These are phyloP conservation scores for Verticillium albo-atrum DNA, from an alignment of 2,329 filamentous ascomycete species.

Conservation along the genomic window DNA sequence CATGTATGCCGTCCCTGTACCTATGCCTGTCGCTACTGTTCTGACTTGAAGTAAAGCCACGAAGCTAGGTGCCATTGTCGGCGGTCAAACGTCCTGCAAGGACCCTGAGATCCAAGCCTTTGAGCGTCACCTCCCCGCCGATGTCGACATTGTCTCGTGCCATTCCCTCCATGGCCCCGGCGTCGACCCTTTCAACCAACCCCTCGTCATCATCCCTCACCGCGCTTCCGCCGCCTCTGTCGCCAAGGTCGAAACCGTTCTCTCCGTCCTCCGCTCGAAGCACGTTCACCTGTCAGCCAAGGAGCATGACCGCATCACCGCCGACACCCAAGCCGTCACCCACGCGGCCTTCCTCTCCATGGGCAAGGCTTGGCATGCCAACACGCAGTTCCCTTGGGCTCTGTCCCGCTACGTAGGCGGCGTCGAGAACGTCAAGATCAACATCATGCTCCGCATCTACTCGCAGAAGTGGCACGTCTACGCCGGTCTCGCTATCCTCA, in stretches of 20 bases:
- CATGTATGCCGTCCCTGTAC: conserved; percentile 57
- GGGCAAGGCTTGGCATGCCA: conserved; percentile 96
- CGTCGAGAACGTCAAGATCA: conserved; percentile 99
- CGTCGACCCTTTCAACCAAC: conserved; percentile 84
- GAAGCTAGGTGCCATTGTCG: conserved; percentile 91
- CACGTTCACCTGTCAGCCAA: conserved; percentile 82
- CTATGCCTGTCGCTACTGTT: conserved; percentile 7
- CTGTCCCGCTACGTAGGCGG: conserved; percentile 92
- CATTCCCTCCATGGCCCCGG: conserved; percentile 94
- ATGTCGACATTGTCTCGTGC: conserved; percentile 92
- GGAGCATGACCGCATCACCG: conserved; percentile 94
- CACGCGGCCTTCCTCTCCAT: conserved; percentile 96
- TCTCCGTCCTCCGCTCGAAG: conserved; percentile 80
- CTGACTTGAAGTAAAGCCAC: conserved; percentile 58
- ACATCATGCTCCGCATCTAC: conserved; percentile 95
- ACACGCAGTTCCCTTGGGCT: conserved; percentile 95
- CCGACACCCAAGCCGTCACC: conserved; percentile 96
- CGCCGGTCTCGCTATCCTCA: conserved; percentile 92
- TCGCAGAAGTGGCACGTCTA: conserved; percentile 99
- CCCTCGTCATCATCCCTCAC: conserved; percentile 90
- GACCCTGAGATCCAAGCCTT: conserved; percentile 93
- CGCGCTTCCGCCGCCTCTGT: conserved; percentile 76
- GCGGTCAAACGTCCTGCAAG: conserved; percentile 97
- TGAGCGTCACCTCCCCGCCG: conserved; percentile 77
- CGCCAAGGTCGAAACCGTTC: conserved; percentile 71